Evolutionary conservation across 495 filamentous ascomycete species (phyloP).

Genomic region (Echria macrotheca): DNA sequence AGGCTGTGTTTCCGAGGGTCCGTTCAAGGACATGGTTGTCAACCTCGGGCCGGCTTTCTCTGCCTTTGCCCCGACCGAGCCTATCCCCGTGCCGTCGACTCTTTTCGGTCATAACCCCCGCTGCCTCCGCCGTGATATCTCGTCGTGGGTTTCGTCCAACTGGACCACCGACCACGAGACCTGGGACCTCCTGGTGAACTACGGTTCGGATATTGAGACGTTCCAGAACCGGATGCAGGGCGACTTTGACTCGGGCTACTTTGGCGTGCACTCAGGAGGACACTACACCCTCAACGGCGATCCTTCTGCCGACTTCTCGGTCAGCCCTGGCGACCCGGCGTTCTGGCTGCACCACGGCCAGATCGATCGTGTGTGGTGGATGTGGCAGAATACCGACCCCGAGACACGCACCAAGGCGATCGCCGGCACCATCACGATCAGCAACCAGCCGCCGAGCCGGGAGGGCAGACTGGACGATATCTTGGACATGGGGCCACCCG

Average conservation of each 20-base stretch:
- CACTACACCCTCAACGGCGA: constrained; percentile 45
- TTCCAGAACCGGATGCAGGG: constrained; percentile 47
- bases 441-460: constrained; percentile 17
- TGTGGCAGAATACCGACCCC: constrained; percentile 59
- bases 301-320: constrained; percentile 50
- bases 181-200: constrained; percentile 38
- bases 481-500: constrained; percentile 15
- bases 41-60: constrained; percentile 39
- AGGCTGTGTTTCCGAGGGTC: constrained; percentile 55
- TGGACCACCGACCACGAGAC: constrained; percentile 23
- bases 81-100: neutral
- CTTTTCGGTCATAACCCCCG: constrained; percentile 49
- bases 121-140: constrained; percentile 62
- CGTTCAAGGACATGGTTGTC: constrained; percentile 45
- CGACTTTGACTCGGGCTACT: constrained; percentile 23
- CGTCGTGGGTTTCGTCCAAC: constrained; percentile 43
- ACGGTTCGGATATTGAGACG: constrained; percentile 36
- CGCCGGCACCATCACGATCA: constrained; percentile 17
- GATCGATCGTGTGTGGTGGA: constrained; percentile 64
- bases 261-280: constrained; percentile 56
- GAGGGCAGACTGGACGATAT: constrained; percentile 23
- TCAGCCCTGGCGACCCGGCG: constrained; percentile 56
- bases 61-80: neutral
- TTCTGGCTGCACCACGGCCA: constrained; percentile 65
- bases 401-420: constrained; percentile 29